Evolutionary conservation across 805 yeast species (phyloP).

Genomic region (Candida nanaspora): DNA sequence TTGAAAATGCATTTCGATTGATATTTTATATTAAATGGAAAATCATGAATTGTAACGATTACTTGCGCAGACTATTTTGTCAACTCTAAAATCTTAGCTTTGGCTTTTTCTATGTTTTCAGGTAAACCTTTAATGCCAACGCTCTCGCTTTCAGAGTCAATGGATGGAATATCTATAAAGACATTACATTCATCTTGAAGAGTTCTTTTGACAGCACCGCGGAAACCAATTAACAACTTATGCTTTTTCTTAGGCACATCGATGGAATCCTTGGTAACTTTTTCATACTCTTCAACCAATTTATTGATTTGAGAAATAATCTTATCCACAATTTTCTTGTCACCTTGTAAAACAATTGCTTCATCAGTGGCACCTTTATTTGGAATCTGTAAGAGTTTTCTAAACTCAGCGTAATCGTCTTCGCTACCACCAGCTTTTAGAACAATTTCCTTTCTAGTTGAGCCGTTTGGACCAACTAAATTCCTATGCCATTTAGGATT

Average conservation of each 20-base stretch:
- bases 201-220: slow-evolving; percentile 66
- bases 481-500: slow-evolving; percentile 68
- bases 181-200: slow-evolving; percentile 67
- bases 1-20: no score
- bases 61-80: slow-evolving; percentile 36
- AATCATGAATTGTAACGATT: neutral
- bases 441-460: slow-evolving; percentile 66
- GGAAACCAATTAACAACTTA: slow-evolving; percentile 71
- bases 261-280: slow-evolving; percentile 41
- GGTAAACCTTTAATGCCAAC: slow-evolving; percentile 61
- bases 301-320: slow-evolving; percentile 55
- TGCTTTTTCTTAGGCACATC: slow-evolving; percentile 69
- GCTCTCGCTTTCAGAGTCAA: slow-evolving; percentile 39
- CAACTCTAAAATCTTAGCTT: slow-evolving; percentile 50
- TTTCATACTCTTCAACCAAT: slow-evolving; percentile 60
- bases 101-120: slow-evolving; percentile 57
- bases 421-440: slow-evolving; percentile 70
- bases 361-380: slow-evolving; percentile 52
- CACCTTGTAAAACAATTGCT: slow-evolving; percentile 64
- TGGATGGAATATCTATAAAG: slow-evolving; percentile 57
- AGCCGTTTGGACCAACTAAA: slow-evolving; percentile 75
- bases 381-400: slow-evolving; percentile 63
- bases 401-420: slow-evolving; percentile 36
- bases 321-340: slow-evolving; percentile 62
- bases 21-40: no score